Evolutionary conservation across 2,329 filamentous ascomycete species (phyloP).

Genomic region (Paraconiothyrium sp.): DNA sequence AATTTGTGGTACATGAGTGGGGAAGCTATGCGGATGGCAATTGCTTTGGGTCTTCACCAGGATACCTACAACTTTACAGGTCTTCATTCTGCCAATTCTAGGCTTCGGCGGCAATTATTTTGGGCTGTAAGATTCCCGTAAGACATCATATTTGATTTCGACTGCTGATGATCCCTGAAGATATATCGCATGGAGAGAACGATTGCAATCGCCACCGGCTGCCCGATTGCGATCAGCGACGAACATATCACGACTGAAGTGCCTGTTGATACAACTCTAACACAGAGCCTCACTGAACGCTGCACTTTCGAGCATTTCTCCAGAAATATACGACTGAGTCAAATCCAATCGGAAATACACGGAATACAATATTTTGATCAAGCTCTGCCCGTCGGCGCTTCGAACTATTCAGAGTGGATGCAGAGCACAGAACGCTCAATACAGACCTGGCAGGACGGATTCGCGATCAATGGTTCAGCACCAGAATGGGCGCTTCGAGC

Average conservation of each 20-base stretch:
- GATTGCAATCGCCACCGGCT: slow-evolving; percentile 4
- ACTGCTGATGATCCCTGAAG: background rate
- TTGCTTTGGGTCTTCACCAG: slow-evolving; percentile 2
- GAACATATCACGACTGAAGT: slow-evolving; percentile 3
- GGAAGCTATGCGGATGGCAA: slow-evolving; percentile 10
- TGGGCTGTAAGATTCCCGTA: background rate
- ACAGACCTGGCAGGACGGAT: slow-evolving; percentile 2
- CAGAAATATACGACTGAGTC: slow-evolving; percentile 3
- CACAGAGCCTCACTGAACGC: too few relatives aligned
- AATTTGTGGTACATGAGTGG: slow-evolving; percentile 11
- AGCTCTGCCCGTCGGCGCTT: background rate
- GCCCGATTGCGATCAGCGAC: slow-evolving; percentile 8
- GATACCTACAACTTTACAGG: background rate
- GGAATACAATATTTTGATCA: slow-evolving; percentile 10
- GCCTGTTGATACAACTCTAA: background rate
- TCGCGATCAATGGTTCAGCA: background rate
- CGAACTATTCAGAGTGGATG: background rate
- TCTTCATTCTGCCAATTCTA: background rate
- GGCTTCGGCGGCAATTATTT: background rate
- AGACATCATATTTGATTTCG: background rate
- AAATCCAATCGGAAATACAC: slow-evolving; percentile 7
- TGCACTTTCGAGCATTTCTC: background rate
- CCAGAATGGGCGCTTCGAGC: background rate
- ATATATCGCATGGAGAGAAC: background rate
- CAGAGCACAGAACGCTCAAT: slow-evolving; percentile 1